Evolutionary conservation across 805 yeast genomes (phyloP), one percentile per base, ranked within the genome.

Genomic region (Kurtzmaniella fragi): DNA sequence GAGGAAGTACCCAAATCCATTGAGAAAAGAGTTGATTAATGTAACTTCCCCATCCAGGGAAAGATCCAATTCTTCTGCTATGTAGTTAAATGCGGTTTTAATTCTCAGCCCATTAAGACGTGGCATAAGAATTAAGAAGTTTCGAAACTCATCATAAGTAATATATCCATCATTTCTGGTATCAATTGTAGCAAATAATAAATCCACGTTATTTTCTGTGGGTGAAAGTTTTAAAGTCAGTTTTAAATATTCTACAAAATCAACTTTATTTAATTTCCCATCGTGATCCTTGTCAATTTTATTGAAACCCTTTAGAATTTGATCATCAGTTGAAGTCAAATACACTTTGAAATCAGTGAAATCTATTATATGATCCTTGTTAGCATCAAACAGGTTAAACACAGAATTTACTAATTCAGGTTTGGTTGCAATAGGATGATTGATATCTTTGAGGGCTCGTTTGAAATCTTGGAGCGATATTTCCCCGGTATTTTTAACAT

Each of bases 31-130:
- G 55, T 79, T 80, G 32, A 83, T 81, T 28, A 91, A 71, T 0
- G 95, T 82, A 44, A 90, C 88, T 62, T 91, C 98, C 58, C 96
- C 96, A 51, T 91, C 98, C 0, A 95, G 77, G 4, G 91, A 81
- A 31, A 89, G 62, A 53, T 87, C 95, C 38, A 77, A 56, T 46
- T 85, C 93, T 49, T 86, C 95, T 41, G 77, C 80, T 45, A 90
- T 82, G 56, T 81, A 86, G 33, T 77, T 72, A 58, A 80, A 91
- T 4, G 96, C 96, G 0, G 96, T 83, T 50, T 77, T 75, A 44
- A 80, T 80, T 53, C 93, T 67, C 4, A 91, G 82, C 2, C 93
- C 95, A 43, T 79, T 71, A 15, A 77, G 62, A 37, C 93, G 67
- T 3, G 99, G 99, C 64, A 93, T 82, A 49, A 91, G 77, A 37